Base-by-base conservation (phyloP, 805 yeast genomes). In the Candida silvicultrix region DNA sequence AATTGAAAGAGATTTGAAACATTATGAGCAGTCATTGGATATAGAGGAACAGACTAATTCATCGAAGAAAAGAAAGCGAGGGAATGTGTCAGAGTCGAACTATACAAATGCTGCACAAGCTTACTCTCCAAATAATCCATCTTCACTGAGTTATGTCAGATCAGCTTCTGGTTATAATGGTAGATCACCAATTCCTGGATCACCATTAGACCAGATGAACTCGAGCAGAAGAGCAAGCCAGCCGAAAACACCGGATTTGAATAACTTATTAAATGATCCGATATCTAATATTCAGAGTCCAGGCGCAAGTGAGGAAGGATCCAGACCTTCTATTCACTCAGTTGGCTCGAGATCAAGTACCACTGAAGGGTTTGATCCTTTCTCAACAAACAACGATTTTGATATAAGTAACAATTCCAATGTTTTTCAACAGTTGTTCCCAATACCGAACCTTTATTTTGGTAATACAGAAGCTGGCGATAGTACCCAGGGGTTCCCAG, bases 1-100 rank as follows among this genome's bases (percentile, higher is more conserved):
- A 16, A 15, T 54, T 3, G 53, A 50, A 15, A 20, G 35, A 19
- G 56, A 52, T n/a, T 11, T 54, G 25, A 21, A 20, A 10, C 6
- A 19, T 4, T 37, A n/a, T 37, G 25, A 21, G 21, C 19, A 20
- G 4, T 19, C 25, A 3, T 21, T 37, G 12, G 25, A 37, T 11
- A 8, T 5, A 5, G 39, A 37, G 5, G 14, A 15, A 7, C 35
- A 31, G 4, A 5, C 4, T 35, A 18, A 35, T 11, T 21, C 39
- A 20, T 20, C 25, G 9, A 21, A 12, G 21, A 34, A 34, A 15
- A 34, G 37, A 18, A 34, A 34, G 18, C 20, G 14, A 15, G 18
- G 12, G 14, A 7, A 31, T 31, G 35, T 7, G 12, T 12, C 20
- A 18, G 20, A 16, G 8, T 21, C 11, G 9, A 18, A 15, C 6